These are phyloP conservation scores for Fusarium agapanthi DNA, from an alignment of 2,329 filamentous ascomycete species.

Conservation along the genomic window DNA sequence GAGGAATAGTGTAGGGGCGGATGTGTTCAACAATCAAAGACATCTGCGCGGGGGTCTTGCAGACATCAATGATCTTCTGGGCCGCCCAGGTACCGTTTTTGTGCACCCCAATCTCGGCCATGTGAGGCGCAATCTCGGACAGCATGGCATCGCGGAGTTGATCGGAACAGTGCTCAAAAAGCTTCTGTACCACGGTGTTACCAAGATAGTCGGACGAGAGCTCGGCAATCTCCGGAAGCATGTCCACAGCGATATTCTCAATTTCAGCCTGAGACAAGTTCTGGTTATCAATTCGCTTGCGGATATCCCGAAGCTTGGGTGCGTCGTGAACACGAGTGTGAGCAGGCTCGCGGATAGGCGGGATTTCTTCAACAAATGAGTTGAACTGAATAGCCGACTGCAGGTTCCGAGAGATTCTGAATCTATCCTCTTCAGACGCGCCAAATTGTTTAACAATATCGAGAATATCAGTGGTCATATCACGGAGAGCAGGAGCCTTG, in stretches of 20 bases:
- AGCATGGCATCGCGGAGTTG: slow-evolving; percentile 92
- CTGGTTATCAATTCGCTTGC: slow-evolving; percentile 97
- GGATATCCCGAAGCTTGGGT: slow-evolving; percentile 91
- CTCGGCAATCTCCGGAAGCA: slow-evolving; percentile 97
- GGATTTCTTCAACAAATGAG: slow-evolving; percentile 81
- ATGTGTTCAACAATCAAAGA: slow-evolving; percentile 83
- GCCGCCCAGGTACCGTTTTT: slow-evolving; percentile 99
- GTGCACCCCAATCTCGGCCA: slow-evolving; percentile 96
- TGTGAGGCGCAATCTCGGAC: slow-evolving; percentile 83
- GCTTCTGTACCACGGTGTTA: slow-evolving; percentile 99
- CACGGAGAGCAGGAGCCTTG: slow-evolving; percentile 75
- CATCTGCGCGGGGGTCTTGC: slow-evolving; percentile 86
- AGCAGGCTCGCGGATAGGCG: slow-evolving; percentile 86
- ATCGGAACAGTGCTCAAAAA: slow-evolving; percentile 97
- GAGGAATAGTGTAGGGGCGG: slow-evolving; percentile 84
- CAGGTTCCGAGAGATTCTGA: slow-evolving; percentile 76
- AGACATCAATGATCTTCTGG: slow-evolving; percentile 98
- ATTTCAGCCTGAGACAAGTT: slow-evolving; percentile 87
- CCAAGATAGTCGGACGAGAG: slow-evolving; percentile 95
- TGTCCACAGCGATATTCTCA: slow-evolving; percentile 88
- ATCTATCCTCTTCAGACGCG: slow-evolving; percentile 79
- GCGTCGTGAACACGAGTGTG: slow-evolving; percentile 92
- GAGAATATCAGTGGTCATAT: slow-evolving; percentile 84
- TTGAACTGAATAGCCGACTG: slow-evolving; percentile 80
- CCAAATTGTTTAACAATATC: slow-evolving; percentile 90